phyloP scores from a whole-genome alignment of 139 green algal genomes.

The Tetratostichococcus sp. region DNA sequence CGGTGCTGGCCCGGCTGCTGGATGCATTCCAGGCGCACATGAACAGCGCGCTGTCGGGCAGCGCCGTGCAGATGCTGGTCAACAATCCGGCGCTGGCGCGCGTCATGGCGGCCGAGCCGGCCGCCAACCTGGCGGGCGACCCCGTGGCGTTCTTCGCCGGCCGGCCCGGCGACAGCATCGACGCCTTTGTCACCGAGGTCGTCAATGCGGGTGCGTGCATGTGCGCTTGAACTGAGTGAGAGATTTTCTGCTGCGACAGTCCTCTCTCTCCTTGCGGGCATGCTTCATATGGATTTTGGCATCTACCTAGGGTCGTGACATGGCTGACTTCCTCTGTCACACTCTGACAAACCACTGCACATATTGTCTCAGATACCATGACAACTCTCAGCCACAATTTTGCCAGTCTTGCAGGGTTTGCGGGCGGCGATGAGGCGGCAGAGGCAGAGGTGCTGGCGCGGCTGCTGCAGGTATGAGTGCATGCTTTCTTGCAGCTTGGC shows the following conservation, averaged over 20 bases:
- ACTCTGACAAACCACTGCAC: too few species aligned
- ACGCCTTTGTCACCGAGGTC: slow-evolving; percentile 26
- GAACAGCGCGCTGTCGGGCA: background rate
- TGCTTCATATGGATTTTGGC: too few species aligned
- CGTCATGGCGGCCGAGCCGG: slow-evolving; percentile 59
- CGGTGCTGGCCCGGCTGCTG: slow-evolving; percentile 53
- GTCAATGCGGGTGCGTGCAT: slow-evolving; percentile 7
- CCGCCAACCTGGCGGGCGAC: slow-evolving; percentile 42
- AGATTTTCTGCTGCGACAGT: too few species aligned
- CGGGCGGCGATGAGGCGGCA: slow-evolving; percentile 20
- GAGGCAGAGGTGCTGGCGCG: slow-evolving; percentile 36
- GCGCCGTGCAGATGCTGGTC: slow-evolving; percentile 17
- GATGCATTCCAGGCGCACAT: slow-evolving; percentile 40
- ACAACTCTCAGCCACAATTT: too few species aligned
- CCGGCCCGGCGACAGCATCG: slow-evolving; percentile 6
- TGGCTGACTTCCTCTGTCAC: too few species aligned
- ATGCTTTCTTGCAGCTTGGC: too few species aligned
- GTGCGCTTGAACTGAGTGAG: too few species aligned
- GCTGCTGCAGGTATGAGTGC: too few species aligned
- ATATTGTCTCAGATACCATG: too few species aligned
- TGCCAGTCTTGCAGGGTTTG: slow-evolving; percentile 26
- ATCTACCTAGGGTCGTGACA: too few species aligned
- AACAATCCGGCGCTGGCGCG: slow-evolving; percentile 23
- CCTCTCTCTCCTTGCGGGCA: too few species aligned
- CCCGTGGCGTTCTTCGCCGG: slow-evolving; percentile 44